A percentile compares a stretch with the other conserved stretches of the same genome.
phyloP scores from a whole-genome alignment of 805 yeast species.

The Wickerhamiella allomyrinae region DNA sequence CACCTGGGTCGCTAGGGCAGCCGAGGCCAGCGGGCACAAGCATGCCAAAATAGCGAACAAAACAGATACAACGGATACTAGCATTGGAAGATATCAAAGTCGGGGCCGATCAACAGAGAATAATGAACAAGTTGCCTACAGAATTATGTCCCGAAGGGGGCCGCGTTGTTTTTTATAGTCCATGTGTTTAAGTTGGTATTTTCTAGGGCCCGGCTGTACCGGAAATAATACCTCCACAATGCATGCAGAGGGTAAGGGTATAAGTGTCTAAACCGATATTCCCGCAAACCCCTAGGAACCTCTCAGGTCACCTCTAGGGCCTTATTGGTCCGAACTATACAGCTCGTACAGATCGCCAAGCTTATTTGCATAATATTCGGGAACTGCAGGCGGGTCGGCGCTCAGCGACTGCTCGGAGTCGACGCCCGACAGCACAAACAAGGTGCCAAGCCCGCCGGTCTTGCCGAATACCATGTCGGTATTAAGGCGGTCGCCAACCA shows the following conservation, averaged over 20 bases:
- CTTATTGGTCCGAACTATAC: neutral
- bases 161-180: too few species aligned
- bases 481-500: constrained; percentile 92
- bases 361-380: constrained; percentile 53
- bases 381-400: constrained; percentile 32
- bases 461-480: constrained; percentile 90
- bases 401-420: constrained; percentile 56
- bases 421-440: constrained; percentile 83
- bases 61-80: too few species aligned
- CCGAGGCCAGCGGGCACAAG: too few species aligned
- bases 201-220: too few species aligned
- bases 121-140: too few species aligned
- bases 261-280: neutral
- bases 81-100: too few species aligned
- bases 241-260: neutral
- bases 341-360: constrained; percentile 66
- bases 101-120: too few species aligned
- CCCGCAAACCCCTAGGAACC: neutral
- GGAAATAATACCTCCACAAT: neutral
- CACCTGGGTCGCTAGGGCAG: neutral
- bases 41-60: too few species aligned
- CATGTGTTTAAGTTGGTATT: too few species aligned
- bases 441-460: constrained; percentile 73
- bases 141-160: too few species aligned
- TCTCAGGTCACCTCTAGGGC: neutral